Conservation (phyloP, 257 asterid species). For the Paulownia fortunei region DNA sequence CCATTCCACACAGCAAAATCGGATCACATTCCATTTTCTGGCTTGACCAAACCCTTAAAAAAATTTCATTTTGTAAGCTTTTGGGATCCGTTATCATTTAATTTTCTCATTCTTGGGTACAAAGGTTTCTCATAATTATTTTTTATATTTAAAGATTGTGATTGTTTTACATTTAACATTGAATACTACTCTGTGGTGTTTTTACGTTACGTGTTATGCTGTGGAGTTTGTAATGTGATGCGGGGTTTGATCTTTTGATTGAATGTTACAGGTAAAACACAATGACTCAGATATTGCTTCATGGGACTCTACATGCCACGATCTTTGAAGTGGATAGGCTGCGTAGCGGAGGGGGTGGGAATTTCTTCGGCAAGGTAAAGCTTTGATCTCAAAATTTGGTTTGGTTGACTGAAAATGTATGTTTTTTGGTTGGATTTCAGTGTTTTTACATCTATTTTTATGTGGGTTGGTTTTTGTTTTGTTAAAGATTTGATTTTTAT, state of each 20-base stretch:
- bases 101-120: background rate
- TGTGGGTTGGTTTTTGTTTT: slow-evolving; percentile 9
- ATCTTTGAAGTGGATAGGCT: slow-evolving; percentile 50
- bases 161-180: background rate
- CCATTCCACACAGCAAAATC: slow-evolving; percentile 25
- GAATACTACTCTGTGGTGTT: background rate
- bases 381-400: background rate
- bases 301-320: slow-evolving; percentile 52
- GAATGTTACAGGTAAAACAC: slow-evolving; percentile 31
- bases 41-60: slow-evolving; percentile 3
- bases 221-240: background rate
- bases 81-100: background rate
- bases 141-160: background rate
- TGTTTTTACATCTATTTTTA: background rate
- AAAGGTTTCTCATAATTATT: background rate
- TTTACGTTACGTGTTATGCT: background rate
- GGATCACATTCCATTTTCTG: slow-evolving; percentile 30
- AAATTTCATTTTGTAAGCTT: background rate
- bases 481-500: slow-evolving; percentile 4
- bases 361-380: slow-evolving; percentile 48
- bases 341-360: slow-evolving; percentile 42
- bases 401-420: no score
- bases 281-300: slow-evolving; percentile 49
- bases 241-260: background rate
- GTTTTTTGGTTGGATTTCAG: background rate